Conservation (phyloP, 2,329 filamentous ascomycete species). For the Curvularia eragrostidis region DNA sequence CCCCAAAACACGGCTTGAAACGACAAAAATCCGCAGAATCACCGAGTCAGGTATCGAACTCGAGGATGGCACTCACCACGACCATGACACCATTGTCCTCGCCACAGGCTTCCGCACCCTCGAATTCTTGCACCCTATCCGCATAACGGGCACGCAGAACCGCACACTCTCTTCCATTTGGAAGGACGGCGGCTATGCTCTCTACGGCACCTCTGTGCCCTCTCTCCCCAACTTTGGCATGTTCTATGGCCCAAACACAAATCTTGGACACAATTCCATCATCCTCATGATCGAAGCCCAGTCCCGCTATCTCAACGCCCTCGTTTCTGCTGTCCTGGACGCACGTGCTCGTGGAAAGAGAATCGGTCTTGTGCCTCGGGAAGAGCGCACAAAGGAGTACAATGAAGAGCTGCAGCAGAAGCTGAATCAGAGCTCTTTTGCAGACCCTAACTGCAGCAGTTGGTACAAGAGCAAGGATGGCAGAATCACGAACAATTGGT, state of each 20-base stretch:
- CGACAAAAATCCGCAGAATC: constrained; percentile 56
- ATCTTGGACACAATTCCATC: constrained; percentile 62
- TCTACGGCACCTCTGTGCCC: constrained; percentile 60
- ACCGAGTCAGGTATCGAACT: constrained; percentile 58
- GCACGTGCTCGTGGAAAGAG: constrained; percentile 51
- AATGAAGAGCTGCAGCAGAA: constrained; percentile 57
- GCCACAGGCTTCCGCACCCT: constrained; percentile 67
- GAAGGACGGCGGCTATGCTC: constrained; percentile 60
- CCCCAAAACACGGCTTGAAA: constrained; percentile 61
- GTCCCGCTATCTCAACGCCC: constrained; percentile 59
- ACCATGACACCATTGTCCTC: constrained; percentile 63
- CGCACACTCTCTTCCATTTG: constrained; percentile 61
- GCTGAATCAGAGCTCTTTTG: constrained; percentile 57
- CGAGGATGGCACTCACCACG: constrained; percentile 49
- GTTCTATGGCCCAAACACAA: constrained; percentile 65
- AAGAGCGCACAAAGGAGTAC: constrained; percentile 50
- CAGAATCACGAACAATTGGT: constrained; percentile 65
- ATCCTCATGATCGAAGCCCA: constrained; percentile 69
- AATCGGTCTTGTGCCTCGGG: constrained; percentile 57
- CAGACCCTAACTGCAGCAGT: constrained; percentile 60
- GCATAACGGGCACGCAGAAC: constrained; percentile 56
- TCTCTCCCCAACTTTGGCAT: constrained; percentile 63
- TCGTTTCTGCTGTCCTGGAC: constrained; percentile 58
- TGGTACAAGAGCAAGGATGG: constrained; percentile 66
- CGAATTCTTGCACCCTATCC: constrained; percentile 66